phyloP scores from a whole-genome alignment of 768 basidiomycete genomes.

The Dioszegia crocea region DNA sequence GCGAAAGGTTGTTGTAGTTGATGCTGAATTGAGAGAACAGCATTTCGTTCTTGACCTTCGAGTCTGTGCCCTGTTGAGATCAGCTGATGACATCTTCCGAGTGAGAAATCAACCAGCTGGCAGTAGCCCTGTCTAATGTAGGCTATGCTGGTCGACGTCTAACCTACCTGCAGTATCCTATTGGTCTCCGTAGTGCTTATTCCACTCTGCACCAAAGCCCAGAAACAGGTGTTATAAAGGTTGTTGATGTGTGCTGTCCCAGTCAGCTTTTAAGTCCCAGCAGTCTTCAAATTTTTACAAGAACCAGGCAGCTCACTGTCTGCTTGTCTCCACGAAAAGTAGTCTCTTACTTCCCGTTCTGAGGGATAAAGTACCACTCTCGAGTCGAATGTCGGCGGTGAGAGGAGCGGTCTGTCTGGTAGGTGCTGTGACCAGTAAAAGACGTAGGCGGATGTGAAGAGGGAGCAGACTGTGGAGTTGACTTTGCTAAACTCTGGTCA shows the following conservation, averaged over 20 bases:
- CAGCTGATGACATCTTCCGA: background rate
- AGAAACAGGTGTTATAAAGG: slow-evolving; percentile 91
- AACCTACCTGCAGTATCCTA: slow-evolving; percentile 64
- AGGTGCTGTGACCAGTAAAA: slow-evolving; percentile 80
- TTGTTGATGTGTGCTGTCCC: slow-evolving; percentile 91
- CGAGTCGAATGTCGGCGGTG: slow-evolving; percentile 90
- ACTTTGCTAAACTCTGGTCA: slow-evolving; percentile 64
- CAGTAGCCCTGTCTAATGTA: no score
- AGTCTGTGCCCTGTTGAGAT: slow-evolving; percentile 69
- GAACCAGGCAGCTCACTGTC: slow-evolving; percentile 78
- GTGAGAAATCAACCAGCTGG: no score
- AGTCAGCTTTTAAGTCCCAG: background rate
- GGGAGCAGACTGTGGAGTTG: slow-evolving; percentile 70
- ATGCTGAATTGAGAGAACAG: slow-evolving; percentile 74
- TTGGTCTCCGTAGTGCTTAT: slow-evolving; percentile 76
- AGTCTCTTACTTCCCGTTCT: slow-evolving; percentile 71
- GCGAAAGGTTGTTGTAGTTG: slow-evolving; percentile 77
- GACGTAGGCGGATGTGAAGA: slow-evolving; percentile 87
- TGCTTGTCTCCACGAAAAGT: slow-evolving; percentile 92
- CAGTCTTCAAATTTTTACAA: background rate
- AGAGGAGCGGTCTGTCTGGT: slow-evolving; percentile 60
- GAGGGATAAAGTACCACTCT: slow-evolving; percentile 77
- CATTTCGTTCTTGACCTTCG: slow-evolving; percentile 87
- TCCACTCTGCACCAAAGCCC: slow-evolving; percentile 85
- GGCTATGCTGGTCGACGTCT: no score